A percentile compares a stretch with the other conserved stretches of the same genome.
Evolutionary conservation across 2,329 filamentous ascomycete species (phyloP).

Genomic region (Curvularia spicifera): DNA sequence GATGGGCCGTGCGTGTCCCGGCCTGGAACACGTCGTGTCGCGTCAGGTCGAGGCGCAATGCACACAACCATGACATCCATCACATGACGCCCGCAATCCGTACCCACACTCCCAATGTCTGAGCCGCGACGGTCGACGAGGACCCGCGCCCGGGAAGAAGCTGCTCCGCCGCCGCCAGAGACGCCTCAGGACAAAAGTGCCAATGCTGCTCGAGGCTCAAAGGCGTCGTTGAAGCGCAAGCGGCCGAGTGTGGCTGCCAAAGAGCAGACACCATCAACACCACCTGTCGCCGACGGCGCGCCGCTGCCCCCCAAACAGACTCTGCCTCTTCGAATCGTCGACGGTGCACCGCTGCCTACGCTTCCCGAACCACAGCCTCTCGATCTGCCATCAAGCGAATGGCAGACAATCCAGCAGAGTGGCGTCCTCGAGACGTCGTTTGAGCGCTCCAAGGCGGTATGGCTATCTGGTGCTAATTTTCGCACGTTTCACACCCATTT

Average conservation of each 20-base stretch:
- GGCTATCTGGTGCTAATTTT: conserved; percentile 49
- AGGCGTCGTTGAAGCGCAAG: conserved; percentile 45
- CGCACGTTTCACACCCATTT: conserved; percentile 48
- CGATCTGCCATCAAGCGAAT: conserved; percentile 68
- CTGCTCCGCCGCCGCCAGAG: conserved; percentile 32
- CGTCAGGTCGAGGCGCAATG: not conserved
- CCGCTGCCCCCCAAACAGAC: conserved; percentile 26
- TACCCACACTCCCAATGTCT: conserved; percentile 33
- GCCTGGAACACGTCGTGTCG: conserved; percentile 10
- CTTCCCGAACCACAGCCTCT: conserved; percentile 70
- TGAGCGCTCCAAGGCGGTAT: conserved; percentile 68
- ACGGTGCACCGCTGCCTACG: conserved; percentile 73
- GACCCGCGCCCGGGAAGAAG: conserved; percentile 46
- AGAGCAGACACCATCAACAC: conserved; percentile 36
- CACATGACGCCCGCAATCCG: conserved; percentile 4
- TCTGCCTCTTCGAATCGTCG: conserved; percentile 67
- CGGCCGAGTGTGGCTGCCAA: conserved; percentile 32
- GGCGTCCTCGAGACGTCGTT: conserved; percentile 78
- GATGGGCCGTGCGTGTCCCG: not conserved
- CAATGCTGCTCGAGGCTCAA: conserved; percentile 31
- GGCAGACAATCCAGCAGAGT: conserved; percentile 76
- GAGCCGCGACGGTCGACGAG: conserved; percentile 48
- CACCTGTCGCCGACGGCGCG: conserved; percentile 26
- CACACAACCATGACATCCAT: conserved; percentile 1
- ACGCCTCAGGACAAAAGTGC: conserved; percentile 22